Evolutionary conservation across 352 stramenopile species (phyloP).

Genomic region (Phytopythium delawarense): DNA sequence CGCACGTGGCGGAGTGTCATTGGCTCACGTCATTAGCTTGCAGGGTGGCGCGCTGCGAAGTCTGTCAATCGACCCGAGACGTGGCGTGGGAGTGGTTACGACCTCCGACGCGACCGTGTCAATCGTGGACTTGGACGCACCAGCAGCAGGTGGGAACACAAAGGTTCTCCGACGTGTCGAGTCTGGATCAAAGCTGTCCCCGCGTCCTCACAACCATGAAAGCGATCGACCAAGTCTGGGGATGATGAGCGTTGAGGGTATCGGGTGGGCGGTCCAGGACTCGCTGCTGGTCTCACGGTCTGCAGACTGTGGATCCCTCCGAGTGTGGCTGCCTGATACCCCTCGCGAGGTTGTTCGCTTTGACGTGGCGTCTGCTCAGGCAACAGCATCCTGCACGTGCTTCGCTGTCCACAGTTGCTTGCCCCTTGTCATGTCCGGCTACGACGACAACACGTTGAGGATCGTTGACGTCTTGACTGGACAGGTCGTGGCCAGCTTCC

Average conservation of each 20-base stretch:
- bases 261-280: constrained; percentile 24
- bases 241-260: neutral
- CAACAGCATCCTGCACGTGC: constrained; percentile 16
- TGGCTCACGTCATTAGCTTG: constrained; percentile 24
- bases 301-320: constrained; percentile 18
- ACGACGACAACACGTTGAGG: constrained; percentile 41
- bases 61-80: constrained; percentile 38
- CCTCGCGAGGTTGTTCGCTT: constrained; percentile 39
- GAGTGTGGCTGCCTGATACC: constrained; percentile 37
- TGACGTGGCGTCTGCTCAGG: constrained; percentile 12
- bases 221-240: neutral
- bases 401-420: constrained; percentile 30
- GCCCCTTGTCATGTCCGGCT: constrained; percentile 37
- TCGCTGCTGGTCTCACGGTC: constrained; percentile 31
- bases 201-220: neutral
- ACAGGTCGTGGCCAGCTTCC: constrained; percentile 32
- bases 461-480: constrained; percentile 49
- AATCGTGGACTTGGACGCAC: constrained; percentile 21
- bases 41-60: constrained; percentile 18
- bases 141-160: neutral
- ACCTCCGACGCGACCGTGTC: constrained; percentile 22
- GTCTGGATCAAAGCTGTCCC: neutral
- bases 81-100: constrained; percentile 28
- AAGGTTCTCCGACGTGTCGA: neutral
- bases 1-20: constrained; percentile 29